These are phyloP conservation scores for Solanum hybrid DNA, from an alignment of 305 asterid species.

Conservation along the genomic window DNA sequence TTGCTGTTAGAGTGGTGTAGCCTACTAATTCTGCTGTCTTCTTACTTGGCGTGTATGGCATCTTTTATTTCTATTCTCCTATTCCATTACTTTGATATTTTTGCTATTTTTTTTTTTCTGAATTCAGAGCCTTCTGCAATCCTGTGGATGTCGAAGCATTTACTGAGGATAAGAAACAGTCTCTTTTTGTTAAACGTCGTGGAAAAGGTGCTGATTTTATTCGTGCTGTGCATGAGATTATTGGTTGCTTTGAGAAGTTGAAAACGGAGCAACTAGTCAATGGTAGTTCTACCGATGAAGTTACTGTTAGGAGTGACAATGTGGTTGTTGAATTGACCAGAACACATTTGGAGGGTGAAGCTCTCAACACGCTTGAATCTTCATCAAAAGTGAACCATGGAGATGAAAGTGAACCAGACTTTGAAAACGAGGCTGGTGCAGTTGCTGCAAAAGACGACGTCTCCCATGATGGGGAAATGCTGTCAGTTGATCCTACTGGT, in stretches of 20 bases:
- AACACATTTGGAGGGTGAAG: slow-evolving; percentile 32
- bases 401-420: slow-evolving; percentile 33
- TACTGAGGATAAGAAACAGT: slow-evolving; percentile 76
- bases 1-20: not conserved
- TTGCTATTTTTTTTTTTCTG: not conserved
- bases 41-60: slow-evolving; percentile 1
- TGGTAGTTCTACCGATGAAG: slow-evolving; percentile 22
- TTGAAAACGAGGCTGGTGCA: slow-evolving; percentile 43
- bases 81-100: not conserved
- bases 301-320: slow-evolving; percentile 21
- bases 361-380: slow-evolving; percentile 24
- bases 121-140: slow-evolving; percentile 80
- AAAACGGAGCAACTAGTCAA: slow-evolving; percentile 36
- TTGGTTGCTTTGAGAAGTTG: slow-evolving; percentile 59
- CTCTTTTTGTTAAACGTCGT: slow-evolving; percentile 72
- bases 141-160: slow-evolving; percentile 87
- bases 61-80: slow-evolving; percentile 9
- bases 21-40: not conserved
- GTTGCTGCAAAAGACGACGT: slow-evolving; percentile 47
- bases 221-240: slow-evolving; percentile 75
- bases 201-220: slow-evolving; percentile 89
- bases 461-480: slow-evolving; percentile 30
- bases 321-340: slow-evolving; percentile 31
- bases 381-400: slow-evolving; percentile 14
- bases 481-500: slow-evolving; percentile 28